Evolutionary conservation across 352 stramenopile genomes (phyloP).

Genomic region (Plasmopara viticola): DNA sequence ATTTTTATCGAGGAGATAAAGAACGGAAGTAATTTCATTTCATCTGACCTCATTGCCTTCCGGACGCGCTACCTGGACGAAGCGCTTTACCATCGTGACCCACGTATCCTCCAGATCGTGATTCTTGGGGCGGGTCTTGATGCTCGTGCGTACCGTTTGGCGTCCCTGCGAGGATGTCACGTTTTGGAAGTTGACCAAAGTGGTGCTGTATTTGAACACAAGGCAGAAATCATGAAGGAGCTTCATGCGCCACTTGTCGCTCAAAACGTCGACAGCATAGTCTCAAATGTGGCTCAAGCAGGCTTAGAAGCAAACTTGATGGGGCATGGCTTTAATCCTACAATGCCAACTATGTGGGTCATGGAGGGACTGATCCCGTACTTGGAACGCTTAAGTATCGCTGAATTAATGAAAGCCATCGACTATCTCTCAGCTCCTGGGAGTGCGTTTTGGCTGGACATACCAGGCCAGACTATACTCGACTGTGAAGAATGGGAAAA

Average conservation of each 20-base stretch:
- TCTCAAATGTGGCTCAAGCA: conserved; percentile 39
- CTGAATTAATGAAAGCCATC: conserved; percentile 40
- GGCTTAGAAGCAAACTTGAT: conserved; percentile 30
- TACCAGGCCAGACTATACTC: conserved; percentile 23
- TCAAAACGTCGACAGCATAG: conserved; percentile 35
- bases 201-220: conserved; percentile 38
- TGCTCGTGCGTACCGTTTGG: conserved; percentile 44
- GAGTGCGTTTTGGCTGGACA: conserved; percentile 52
- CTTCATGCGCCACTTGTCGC: conserved; percentile 34
- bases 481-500: conserved; percentile 19
- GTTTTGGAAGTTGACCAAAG: conserved; percentile 55
- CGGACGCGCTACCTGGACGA: conserved; percentile 56
- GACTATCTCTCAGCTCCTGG: conserved; percentile 38
- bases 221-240: conserved; percentile 38
- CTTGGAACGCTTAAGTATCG: conserved; percentile 28
- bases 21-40: conserved; percentile 3
- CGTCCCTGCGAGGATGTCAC: conserved; percentile 32
- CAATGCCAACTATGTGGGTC: conserved; percentile 47
- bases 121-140: conserved; percentile 52
- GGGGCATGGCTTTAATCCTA: conserved; percentile 37
- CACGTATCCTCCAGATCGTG: conserved; percentile 44
- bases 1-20: conserved; percentile 14
- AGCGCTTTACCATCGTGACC: conserved; percentile 33
- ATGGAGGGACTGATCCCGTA: conserved; percentile 53
- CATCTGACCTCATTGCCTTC: conserved; percentile 28